These are phyloP conservation scores for Podila verticillata DNA, from an alignment of 192 early-diverging fungal genomes.

Conservation along the genomic window DNA sequence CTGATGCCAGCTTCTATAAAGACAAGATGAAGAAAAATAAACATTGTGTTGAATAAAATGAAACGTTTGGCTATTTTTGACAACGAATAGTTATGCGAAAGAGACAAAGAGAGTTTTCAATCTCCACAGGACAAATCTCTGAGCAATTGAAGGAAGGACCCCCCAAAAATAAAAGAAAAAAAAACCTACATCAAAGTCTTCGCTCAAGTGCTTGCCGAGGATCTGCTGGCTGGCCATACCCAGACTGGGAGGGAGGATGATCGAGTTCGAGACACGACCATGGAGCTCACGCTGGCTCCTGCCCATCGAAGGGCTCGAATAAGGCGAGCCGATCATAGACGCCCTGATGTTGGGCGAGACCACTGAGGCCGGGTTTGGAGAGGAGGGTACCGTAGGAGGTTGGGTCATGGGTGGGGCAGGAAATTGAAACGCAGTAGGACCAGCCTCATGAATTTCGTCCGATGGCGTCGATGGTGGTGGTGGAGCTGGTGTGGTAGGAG, in stretches of 20 bases:
- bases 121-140: too few relatives aligned
- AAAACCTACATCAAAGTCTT: slow-evolving; percentile 34
- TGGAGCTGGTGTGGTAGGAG: slow-evolving; percentile 11
- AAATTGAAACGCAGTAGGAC: background rate
- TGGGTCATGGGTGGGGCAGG: background rate
- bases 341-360: slow-evolving; percentile 20
- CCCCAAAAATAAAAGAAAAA: background rate
- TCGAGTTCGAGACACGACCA: slow-evolving; percentile 26
- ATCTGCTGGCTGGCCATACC: slow-evolving; percentile 27
- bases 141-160: too few relatives aligned
- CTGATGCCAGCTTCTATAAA: slow-evolving; percentile 30
- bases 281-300: slow-evolving; percentile 21
- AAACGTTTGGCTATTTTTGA: background rate
- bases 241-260: slow-evolving; percentile 32
- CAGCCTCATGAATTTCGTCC: slow-evolving; percentile 51
- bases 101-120: too few relatives aligned
- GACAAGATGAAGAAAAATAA: background rate
- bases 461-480: slow-evolving; percentile 1
- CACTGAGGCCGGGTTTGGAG: background rate
- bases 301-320: slow-evolving; percentile 22
- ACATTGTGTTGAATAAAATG: background rate
- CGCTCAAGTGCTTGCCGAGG: slow-evolving; percentile 30
- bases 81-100: too few relatives aligned
- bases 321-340: slow-evolving; percentile 12
- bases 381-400: background rate